phyloP scores from a whole-genome alignment of 2,329 filamentous ascomycete species.

The Colletotrichum brevisporum region DNA sequence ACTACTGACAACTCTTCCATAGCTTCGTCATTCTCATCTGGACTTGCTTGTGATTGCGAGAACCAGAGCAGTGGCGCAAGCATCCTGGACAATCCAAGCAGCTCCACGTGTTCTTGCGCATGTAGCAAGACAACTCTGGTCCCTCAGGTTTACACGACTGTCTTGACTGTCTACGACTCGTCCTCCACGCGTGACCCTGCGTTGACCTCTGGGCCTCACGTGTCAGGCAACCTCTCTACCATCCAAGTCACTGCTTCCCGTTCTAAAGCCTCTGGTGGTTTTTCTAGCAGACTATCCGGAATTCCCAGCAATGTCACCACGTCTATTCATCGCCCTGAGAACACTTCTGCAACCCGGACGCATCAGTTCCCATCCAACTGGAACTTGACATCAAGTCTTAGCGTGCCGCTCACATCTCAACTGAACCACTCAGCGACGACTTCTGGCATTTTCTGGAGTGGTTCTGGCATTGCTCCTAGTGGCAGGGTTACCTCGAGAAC shows the following conservation, averaged over 20 bases:
- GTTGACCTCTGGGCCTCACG: background rate
- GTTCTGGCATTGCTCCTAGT: background rate
- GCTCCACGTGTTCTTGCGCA: slow-evolving; percentile 9
- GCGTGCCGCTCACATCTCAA: background rate
- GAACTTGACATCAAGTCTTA: background rate
- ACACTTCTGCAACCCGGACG: background rate
- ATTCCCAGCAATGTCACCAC: background rate
- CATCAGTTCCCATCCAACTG: background rate
- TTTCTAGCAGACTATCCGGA: background rate
- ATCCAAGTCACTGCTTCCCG: background rate
- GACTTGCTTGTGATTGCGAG: slow-evolving; percentile 15
- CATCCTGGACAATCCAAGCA: background rate
- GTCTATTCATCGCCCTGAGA: background rate
- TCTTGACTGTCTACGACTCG: slow-evolving; percentile 20
- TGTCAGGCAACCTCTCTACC: background rate
- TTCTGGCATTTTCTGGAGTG: slow-evolving; percentile 1
- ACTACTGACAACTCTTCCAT: background rate
- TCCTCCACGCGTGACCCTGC: background rate
- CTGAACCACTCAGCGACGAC: background rate
- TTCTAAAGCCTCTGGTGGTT: background rate
- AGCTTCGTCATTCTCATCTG: background rate
- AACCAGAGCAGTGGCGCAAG: background rate
- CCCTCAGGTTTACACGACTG: slow-evolving; percentile 5
- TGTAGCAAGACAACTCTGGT: slow-evolving; percentile 8
- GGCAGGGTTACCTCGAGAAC: background rate